A percentile compares a stretch with the other conserved stretches of the same genome.
These are phyloP conservation scores for Cutaneotrichosporon sp. DNA, from an alignment of 1,284 basidiomycete genomes.

Conservation along the genomic window DNA sequence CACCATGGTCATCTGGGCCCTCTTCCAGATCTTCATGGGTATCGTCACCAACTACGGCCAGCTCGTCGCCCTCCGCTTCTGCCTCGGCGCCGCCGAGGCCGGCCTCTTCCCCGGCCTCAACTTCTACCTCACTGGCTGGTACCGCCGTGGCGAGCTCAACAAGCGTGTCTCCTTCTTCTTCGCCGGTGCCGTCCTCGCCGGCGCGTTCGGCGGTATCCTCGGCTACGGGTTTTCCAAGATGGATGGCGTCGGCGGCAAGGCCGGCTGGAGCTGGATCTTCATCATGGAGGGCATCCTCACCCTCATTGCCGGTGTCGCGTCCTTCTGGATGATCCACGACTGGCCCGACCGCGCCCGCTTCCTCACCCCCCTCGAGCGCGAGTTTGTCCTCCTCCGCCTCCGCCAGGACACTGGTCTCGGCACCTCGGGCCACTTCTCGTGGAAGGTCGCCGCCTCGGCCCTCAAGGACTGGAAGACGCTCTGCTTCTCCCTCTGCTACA, in stretches of 20 bases:
- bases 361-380: conserved; percentile 52
- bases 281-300: conserved; percentile 56
- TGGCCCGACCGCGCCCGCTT: conserved; percentile 55
- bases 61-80: conserved; percentile 53
- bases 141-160: conserved; percentile 50
- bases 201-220: conserved; percentile 54
- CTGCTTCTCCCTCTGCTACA: conserved; percentile 50
- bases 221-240: conserved; percentile 34
- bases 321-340: conserved; percentile 54
- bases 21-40: conserved; percentile 54
- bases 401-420: conserved; percentile 51
- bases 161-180: conserved; percentile 56
- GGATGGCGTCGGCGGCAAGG: conserved; percentile 53
- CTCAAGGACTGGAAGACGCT: conserved; percentile 51
- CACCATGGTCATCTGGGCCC: conserved; percentile 46
- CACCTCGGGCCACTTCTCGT: conserved; percentile 43
- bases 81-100: conserved; percentile 51
- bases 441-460: conserved; percentile 26
- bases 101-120: conserved; percentile 53
- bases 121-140: conserved; percentile 55
- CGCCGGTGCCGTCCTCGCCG: conserved; percentile 55
- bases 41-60: conserved; percentile 52
- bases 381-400: conserved; percentile 50
- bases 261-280: conserved; percentile 57
- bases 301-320: conserved; percentile 44